phyloP scores from a whole-genome alignment of 75 land plant species.

The Azolla pinnata region DNA sequence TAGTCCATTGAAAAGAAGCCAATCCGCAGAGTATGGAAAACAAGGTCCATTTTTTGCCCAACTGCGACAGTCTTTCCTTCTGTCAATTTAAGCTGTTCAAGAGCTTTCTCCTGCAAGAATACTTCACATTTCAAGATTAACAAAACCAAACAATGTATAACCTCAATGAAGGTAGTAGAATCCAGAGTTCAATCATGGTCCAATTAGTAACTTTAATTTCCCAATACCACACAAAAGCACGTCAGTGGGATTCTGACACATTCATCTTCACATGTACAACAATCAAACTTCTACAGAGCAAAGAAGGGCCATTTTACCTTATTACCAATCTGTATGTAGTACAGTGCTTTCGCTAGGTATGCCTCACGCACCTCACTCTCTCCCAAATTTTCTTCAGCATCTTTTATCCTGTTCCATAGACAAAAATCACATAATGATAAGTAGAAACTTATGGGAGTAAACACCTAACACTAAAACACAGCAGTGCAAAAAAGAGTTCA shows the following conservation, averaged over 20 bases:
- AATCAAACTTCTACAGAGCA: neutral
- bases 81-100: slow-evolving; percentile 82
- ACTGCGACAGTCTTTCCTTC: slow-evolving; percentile 96
- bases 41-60: slow-evolving; percentile 98
- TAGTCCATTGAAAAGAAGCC: slow-evolving; percentile 90
- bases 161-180: too few species aligned
- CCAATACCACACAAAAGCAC: slow-evolving; percentile 1
- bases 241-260: too few species aligned
- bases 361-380: slow-evolving; percentile 99
- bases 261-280: neutral
- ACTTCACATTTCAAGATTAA: too few species aligned
- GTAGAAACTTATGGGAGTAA: neutral
- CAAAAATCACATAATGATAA: neutral
- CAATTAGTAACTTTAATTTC: too few species aligned
- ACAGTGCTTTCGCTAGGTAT: slow-evolving; percentile 75
- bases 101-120: slow-evolving; percentile 65
- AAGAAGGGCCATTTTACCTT: slow-evolving; percentile 40
- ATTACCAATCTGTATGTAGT: slow-evolving; percentile 70
- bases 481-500: too few species aligned
- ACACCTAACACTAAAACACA: too few species aligned
- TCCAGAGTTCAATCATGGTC: too few species aligned
- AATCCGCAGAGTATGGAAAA: slow-evolving; percentile 72
- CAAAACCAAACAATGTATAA: too few species aligned
- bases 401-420: slow-evolving; percentile 46
- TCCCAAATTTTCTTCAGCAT: slow-evolving; percentile 95